Evolutionary conservation across 2,329 filamentous ascomycete genomes (phyloP).

Genomic region (Arthroderma sp.): DNA sequence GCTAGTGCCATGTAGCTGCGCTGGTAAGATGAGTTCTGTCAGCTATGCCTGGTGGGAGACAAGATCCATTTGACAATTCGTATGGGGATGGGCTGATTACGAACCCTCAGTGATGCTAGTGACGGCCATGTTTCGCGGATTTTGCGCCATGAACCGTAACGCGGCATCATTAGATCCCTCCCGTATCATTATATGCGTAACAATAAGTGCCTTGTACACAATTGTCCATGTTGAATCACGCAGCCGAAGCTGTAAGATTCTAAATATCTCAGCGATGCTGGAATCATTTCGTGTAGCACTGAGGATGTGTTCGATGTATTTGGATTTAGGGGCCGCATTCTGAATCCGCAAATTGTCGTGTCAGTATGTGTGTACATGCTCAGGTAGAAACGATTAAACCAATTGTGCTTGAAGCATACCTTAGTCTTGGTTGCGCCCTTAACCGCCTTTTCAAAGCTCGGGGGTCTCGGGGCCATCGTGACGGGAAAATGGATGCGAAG

Average conservation of each 20-base stretch:
- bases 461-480: constrained; percentile 6
- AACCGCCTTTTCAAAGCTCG: constrained; percentile 94
- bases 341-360: constrained; percentile 23
- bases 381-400: constrained; percentile 9
- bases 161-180: constrained; percentile 87
- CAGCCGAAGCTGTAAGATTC: constrained; percentile 73
- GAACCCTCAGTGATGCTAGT: constrained; percentile 84
- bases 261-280: constrained; percentile 89
- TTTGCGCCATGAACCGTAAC: constrained; percentile 67
- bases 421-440: constrained; percentile 98
- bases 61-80: neutral
- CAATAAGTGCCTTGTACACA: constrained; percentile 93
- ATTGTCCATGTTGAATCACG: constrained; percentile 99
- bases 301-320: constrained; percentile 97
- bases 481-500: neutral
- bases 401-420: constrained; percentile 35
- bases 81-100: constrained; percentile 19
- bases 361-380: neutral
- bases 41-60: neutral
- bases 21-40: constrained; percentile 39
- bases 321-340: constrained; percentile 93
- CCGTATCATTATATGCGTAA: constrained; percentile 92
- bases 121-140: constrained; percentile 71
- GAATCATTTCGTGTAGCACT: constrained; percentile 89
- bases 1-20: constrained; percentile 87